Evolutionary conservation across 192 early-diverging fungal genomes (phyloP).

Genomic region (Globomyces pollinis-pini): DNA sequence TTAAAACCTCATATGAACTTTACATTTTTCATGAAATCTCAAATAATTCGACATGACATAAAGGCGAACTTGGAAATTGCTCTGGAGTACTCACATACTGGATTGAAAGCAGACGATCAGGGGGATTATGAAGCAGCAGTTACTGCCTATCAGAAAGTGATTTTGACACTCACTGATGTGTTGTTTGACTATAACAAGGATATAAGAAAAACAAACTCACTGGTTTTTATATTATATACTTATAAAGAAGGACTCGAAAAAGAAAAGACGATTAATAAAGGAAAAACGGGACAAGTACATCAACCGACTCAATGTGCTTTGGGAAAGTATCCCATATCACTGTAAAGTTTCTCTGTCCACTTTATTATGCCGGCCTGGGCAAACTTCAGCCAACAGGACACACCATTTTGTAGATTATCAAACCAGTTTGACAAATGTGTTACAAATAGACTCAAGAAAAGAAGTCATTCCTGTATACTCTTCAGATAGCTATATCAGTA

Average conservation of each 20-base stretch:
- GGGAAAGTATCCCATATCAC: not conserved
- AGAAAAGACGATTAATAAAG: not conserved
- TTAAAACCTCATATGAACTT: too few relatives aligned
- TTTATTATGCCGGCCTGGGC: not conserved
- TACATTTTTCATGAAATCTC: too few relatives aligned
- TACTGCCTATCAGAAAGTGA: not conserved
- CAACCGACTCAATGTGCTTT: not conserved
- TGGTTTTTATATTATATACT: too few relatives aligned
- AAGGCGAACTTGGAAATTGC: not conserved
- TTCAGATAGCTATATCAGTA: not conserved
- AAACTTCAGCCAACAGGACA: too few relatives aligned
- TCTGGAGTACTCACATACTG: not conserved
- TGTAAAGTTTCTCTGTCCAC: not conserved
- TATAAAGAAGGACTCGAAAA: not conserved
- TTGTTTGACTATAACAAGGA: constrained; percentile 2
- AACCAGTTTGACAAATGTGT: not conserved
- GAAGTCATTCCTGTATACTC: not conserved
- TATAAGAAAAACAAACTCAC: not conserved
- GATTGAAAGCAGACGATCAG: not conserved
- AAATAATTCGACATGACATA: too few relatives aligned
- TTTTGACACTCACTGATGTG: not conserved
- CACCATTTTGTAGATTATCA: constrained; percentile 3
- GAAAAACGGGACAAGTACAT: constrained; percentile 1
- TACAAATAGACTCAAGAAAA: not conserved
- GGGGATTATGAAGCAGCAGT: not conserved